Evolutionary conservation across 202 grass and related monocot species (phyloP).

Genomic region (Alloteropsis angusta): DNA sequence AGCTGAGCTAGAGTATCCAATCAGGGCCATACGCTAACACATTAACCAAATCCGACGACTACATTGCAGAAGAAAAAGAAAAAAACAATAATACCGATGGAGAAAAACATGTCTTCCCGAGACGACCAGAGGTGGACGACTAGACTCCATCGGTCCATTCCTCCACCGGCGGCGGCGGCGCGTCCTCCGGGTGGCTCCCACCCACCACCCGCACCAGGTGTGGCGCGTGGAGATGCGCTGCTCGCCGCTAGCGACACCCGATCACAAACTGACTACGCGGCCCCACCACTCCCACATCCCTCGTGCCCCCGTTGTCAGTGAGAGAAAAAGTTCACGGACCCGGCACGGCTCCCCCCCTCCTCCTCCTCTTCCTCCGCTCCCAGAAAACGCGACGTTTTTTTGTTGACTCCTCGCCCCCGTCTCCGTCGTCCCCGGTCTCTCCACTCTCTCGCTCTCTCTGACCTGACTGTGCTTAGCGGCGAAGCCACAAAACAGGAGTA

Average conservation of each 20-base stretch:
- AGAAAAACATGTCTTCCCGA: background rate
- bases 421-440: too few relatives aligned
- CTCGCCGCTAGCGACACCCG: background rate
- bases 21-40: too few relatives aligned
- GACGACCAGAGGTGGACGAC: background rate
- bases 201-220: background rate
- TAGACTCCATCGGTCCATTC: background rate
- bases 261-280: background rate
- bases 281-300: background rate
- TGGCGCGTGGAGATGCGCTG: background rate
- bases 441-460: background rate
- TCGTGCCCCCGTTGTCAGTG: background rate
- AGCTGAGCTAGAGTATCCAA: too few relatives aligned
- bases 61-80: too few relatives aligned
- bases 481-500: background rate
- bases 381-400: background rate
- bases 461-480: slow-evolving; percentile 1
- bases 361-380: background rate
- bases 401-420: slow-evolving; percentile 2
- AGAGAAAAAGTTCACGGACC: background rate
- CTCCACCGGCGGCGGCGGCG: background rate
- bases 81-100: too few relatives aligned
- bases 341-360: background rate
- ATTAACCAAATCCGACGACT: too few relatives aligned
- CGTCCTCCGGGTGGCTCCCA: background rate